Evolutionary conservation across 2,329 filamentous ascomycete genomes (phyloP).

Genomic region (Penicillium glabrum): DNA sequence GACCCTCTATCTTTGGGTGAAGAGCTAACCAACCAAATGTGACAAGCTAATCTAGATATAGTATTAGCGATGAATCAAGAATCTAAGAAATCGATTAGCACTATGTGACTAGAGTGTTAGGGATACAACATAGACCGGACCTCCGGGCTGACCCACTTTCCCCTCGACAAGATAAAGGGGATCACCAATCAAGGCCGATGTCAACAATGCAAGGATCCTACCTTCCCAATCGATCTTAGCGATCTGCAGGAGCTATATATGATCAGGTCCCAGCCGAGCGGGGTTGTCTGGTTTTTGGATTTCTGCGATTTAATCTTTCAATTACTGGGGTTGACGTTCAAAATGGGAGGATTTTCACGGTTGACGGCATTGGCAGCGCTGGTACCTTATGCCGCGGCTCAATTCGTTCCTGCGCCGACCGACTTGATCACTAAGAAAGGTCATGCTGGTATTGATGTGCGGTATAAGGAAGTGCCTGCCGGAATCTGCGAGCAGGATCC

Average conservation of each 20-base stretch:
- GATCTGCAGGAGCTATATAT: slow-evolving; percentile 7
- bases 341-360: slow-evolving; percentile 7
- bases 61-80: no score
- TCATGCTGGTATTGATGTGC: slow-evolving; percentile 15
- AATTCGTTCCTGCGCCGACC: slow-evolving; percentile 15
- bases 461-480: slow-evolving; percentile 19
- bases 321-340: not conserved
- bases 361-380: not conserved
- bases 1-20: no score
- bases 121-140: not conserved
- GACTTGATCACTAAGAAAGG: slow-evolving; percentile 18
- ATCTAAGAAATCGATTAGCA: no score
- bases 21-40: no score
- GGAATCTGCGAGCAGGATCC: slow-evolving; percentile 22
- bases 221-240: slow-evolving; percentile 9
- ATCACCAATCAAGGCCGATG: not conserved
- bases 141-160: not conserved
- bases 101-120: no score
- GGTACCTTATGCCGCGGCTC: slow-evolving; percentile 6
- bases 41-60: no score
- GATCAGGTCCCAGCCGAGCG: not conserved
- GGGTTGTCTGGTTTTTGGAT: not conserved
- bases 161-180: not conserved
- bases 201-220: slow-evolving; percentile 4
- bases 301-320: no score